These are phyloP conservation scores for Arabis alpina DNA, from an alignment of 345 rosid genomes.

Conservation along the genomic window DNA sequence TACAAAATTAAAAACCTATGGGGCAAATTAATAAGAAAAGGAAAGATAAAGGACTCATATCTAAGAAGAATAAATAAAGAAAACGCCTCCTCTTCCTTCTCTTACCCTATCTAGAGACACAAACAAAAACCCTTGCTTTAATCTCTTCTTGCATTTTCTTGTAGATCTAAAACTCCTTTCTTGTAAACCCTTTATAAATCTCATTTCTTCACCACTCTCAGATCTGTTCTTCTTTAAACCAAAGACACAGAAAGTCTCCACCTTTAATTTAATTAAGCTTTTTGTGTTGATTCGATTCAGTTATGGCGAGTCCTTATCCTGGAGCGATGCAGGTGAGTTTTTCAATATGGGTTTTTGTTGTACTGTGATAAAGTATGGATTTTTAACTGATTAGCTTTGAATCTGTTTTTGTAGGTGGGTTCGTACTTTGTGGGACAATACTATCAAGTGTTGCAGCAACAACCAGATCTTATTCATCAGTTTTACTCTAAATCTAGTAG, in stretches of 20 bases:
- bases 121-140: slow-evolving; percentile 13
- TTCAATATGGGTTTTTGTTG: neutral
- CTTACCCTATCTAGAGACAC: slow-evolving; percentile 33
- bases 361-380: neutral
- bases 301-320: slow-evolving; percentile 68
- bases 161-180: slow-evolving; percentile 30
- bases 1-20: neutral
- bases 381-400: neutral
- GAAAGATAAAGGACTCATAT: slow-evolving; percentile 6
- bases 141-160: neutral
- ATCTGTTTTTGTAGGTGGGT: slow-evolving; percentile 64
- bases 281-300: slow-evolving; percentile 13
- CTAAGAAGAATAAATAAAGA: slow-evolving; percentile 2
- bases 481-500: slow-evolving; percentile 76
- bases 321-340: slow-evolving; percentile 67
- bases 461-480: slow-evolving; percentile 86
- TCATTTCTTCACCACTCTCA: slow-evolving; percentile 14
- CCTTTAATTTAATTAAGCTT: neutral
- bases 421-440: slow-evolving; percentile 94
- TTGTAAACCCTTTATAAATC: slow-evolving; percentile 43
- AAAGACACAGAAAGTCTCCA: neutral
- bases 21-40: slow-evolving; percentile 2
- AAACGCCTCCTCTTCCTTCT: slow-evolving; percentile 29
- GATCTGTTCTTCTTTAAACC: slow-evolving; percentile 18
- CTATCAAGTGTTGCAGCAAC: slow-evolving; percentile 82